These are phyloP conservation scores for Plasmodium knowlesi DNA, from an alignment of 169 alveolate genomes.

Conservation along the genomic window DNA sequence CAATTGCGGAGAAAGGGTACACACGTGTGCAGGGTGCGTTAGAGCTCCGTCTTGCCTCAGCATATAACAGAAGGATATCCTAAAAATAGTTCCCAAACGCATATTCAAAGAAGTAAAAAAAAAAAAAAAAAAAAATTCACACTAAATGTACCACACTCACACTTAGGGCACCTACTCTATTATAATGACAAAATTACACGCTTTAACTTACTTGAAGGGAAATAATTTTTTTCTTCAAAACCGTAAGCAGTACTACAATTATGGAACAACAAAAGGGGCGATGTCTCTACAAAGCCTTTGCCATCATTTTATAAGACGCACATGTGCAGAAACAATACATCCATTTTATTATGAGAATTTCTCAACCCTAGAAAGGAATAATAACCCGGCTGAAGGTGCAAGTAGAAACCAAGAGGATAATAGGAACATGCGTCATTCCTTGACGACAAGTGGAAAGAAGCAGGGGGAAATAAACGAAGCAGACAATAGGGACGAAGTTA, in stretches of 20 bases:
- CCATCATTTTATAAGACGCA: neutral
- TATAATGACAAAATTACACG: neutral
- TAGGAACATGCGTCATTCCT: neutral
- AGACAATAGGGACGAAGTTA: neutral
- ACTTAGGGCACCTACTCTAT: neutral
- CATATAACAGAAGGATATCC: neutral
- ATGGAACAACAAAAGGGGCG: neutral
- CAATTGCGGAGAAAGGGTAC: neutral
- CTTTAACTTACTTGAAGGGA: neutral
- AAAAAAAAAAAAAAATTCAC: neutral
- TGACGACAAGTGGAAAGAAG: neutral
- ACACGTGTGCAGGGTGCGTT: neutral
- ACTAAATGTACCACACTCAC: neutral
- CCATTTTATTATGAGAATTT: neutral
- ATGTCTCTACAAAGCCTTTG: neutral
- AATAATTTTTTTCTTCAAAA: neutral
- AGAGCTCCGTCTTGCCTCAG: neutral
- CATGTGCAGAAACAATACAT: neutral
- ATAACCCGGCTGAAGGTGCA: neutral
- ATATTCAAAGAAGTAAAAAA: neutral
- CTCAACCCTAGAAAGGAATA: slow-evolving; percentile 17
- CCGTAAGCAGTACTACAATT: neutral
- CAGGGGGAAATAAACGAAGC: neutral
- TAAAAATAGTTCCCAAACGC: neutral
- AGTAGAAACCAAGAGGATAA: neutral